Evolutionary conservation across 805 yeast species (phyloP).

Genomic region (Wickerhamomyces canadensis): DNA sequence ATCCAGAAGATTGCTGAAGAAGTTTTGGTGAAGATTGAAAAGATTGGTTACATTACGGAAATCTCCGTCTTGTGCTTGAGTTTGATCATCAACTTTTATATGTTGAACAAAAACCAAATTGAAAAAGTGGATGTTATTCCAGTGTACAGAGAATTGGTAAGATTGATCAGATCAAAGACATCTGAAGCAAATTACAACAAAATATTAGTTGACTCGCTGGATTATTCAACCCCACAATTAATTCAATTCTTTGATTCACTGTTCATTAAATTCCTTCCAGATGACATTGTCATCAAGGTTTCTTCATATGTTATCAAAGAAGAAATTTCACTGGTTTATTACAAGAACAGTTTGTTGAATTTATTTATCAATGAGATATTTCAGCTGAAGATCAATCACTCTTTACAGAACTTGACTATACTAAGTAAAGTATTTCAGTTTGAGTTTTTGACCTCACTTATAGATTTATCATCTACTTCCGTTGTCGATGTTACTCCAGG

Average conservation of each 20-base stretch:
- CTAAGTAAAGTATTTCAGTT: slow-evolving; percentile 12
- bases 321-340: slow-evolving; percentile 18
- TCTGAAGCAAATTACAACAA: neutral
- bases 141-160: slow-evolving; percentile 1
- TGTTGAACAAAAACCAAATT: neutral
- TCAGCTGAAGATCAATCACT: slow-evolving; percentile 3
- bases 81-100: slow-evolving; percentile 12
- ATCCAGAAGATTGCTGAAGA: slow-evolving; percentile 5
- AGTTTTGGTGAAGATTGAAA: slow-evolving; percentile 14
- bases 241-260: slow-evolving; percentile 1
- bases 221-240: slow-evolving; percentile 3
- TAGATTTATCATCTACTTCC: no score
- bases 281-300: slow-evolving; percentile 4
- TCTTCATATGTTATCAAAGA: slow-evolving; percentile 9
- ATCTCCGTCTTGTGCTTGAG: slow-evolving; percentile 15
- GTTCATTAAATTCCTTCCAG: slow-evolving; percentile 9
- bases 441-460: slow-evolving; percentile 15
- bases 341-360: slow-evolving; percentile 18
- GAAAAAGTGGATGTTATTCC: slow-evolving; percentile 1
- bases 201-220: slow-evolving; percentile 2
- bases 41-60: slow-evolving; percentile 12
- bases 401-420: slow-evolving; percentile 5
- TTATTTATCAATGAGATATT: slow-evolving; percentile 17
- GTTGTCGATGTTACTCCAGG: no score
- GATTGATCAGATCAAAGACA: neutral